Conservation (phyloP, 805 yeast genomes). For the Ogataea ganodermae region DNA sequence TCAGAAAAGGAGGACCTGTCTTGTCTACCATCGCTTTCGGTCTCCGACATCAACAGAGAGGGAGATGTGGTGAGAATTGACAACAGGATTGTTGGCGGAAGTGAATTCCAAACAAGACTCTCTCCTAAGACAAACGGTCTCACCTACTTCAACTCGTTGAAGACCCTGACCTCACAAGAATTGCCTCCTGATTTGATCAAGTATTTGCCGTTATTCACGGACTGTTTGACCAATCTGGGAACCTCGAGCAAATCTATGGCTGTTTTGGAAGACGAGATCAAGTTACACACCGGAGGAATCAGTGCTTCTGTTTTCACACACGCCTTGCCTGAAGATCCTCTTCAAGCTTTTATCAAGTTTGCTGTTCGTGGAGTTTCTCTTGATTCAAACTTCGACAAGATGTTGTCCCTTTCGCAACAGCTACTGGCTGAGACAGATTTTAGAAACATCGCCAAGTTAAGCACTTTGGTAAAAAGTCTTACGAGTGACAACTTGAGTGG, state of each 20-base stretch:
- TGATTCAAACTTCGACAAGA: constrained; percentile 57
- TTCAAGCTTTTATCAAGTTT: constrained; percentile 53
- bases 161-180: constrained; percentile 48
- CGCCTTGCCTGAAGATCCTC: constrained; percentile 53
- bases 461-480: constrained; percentile 68
- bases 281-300: constrained; percentile 82
- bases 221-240: constrained; percentile 85
- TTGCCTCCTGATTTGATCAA: constrained; percentile 66
- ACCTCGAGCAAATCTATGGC: constrained; percentile 71
- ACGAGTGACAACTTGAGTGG: constrained; percentile 76
- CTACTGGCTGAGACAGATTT: constrained; percentile 72
- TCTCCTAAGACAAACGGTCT: constrained; percentile 69
- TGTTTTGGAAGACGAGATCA: constrained; percentile 82
- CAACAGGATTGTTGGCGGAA: constrained; percentile 22
- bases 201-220: constrained; percentile 74
- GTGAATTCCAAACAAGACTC: constrained; percentile 31
- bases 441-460: constrained; percentile 63
- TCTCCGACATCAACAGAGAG: constrained; percentile 67
- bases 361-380: constrained; percentile 69
- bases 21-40: constrained; percentile 74
- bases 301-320: constrained; percentile 59
- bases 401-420: constrained; percentile 69
- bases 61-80: constrained; percentile 46
- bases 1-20: constrained; percentile 70
- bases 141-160: constrained; percentile 70